Percentiles rank a stretch among this genome's conserved stretches.
Conservation (phyloP, 1,139 yeast genomes). For the Blastobotrys capitulatus region DNA sequence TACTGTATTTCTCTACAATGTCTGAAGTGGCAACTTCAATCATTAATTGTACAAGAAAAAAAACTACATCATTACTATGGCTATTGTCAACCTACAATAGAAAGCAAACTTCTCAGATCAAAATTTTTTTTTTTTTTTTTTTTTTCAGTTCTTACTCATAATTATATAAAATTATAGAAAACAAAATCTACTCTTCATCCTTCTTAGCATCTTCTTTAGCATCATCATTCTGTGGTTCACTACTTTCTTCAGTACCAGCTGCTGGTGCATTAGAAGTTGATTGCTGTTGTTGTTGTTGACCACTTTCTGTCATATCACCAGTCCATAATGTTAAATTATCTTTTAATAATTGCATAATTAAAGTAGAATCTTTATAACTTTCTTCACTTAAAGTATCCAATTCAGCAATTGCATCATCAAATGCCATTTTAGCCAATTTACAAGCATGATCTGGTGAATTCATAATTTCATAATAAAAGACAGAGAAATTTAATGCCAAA, state of each 20-base stretch:
- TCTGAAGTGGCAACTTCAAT: no score
- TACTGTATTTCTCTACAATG: no score
- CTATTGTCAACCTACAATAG: no score
- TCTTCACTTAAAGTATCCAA: conserved; percentile 96
- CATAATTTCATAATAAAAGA: conserved; percentile 95
- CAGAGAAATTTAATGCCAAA: conserved; percentile 95
- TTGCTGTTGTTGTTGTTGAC: conserved; percentile 47
- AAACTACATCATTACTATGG: no score
- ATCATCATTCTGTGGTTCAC: not conserved
- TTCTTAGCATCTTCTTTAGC: not conserved
- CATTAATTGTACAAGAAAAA: no score
- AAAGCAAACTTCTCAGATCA: no score
- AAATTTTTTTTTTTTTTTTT: not conserved
- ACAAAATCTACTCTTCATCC: conserved; percentile 5
- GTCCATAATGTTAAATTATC: conserved; percentile 99
- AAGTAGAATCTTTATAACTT: conserved; percentile 95
- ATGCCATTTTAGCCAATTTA: conserved; percentile 97
- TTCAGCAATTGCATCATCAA: conserved; percentile 98
- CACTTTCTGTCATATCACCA: conserved; percentile 84
- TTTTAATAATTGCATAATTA: conserved; percentile 97
- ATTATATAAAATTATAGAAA: conserved; percentile 1
- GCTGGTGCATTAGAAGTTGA: not conserved
- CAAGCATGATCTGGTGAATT: conserved; percentile 98
- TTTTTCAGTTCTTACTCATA: not conserved
- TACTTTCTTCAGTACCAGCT: conserved; percentile 13